phyloP scores from a whole-genome alignment of 768 basidiomycete species.

The Mycena chlorophos region DNA sequence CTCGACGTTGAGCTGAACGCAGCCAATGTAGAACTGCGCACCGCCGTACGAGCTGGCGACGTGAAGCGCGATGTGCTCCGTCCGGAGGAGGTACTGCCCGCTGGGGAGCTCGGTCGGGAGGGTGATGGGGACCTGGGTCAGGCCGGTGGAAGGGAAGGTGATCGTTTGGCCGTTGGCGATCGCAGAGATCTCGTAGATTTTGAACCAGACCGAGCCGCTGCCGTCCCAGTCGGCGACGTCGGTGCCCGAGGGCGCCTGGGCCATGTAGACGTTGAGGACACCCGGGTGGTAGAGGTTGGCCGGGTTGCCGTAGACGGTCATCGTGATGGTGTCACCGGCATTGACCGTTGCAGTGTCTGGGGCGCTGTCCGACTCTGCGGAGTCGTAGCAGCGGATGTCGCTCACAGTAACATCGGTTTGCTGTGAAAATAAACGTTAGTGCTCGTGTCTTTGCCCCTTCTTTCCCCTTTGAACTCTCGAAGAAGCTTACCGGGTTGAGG shows the following conservation, averaged over 20 bases:
- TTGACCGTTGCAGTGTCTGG: conserved; percentile 27
- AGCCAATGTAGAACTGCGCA: conserved; percentile 35
- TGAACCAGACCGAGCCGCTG: conserved; percentile 33
- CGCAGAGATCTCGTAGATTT: conserved; percentile 36
- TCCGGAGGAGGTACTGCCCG: conserved; percentile 29
- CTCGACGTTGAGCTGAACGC: conserved; percentile 33
- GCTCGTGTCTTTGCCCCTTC: too few relatives aligned
- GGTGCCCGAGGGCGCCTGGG: conserved; percentile 9
- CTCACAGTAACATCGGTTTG: conserved; percentile 4
- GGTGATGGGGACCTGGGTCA: conserved; percentile 26
- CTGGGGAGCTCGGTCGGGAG: conserved; percentile 29
- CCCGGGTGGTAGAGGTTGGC: conserved; percentile 8
- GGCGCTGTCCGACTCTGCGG: conserved; percentile 23
- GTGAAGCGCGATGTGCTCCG: conserved; percentile 32
- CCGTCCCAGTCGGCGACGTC: conserved; percentile 15
- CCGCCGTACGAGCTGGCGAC: conserved; percentile 29
- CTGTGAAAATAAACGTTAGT: background rate
- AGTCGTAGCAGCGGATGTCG: conserved; percentile 14
- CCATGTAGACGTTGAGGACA: conserved; percentile 17
- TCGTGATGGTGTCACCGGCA: conserved; percentile 31
- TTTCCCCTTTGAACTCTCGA: background rate
- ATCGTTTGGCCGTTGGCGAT: conserved; percentile 36
- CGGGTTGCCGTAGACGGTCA: conserved; percentile 10
- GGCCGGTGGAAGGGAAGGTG: conserved; percentile 27
- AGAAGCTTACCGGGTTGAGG: conserved; percentile 7